Conservation (phyloP, 2,329 filamentous ascomycete genomes). For the Nemania serpens region DNA sequence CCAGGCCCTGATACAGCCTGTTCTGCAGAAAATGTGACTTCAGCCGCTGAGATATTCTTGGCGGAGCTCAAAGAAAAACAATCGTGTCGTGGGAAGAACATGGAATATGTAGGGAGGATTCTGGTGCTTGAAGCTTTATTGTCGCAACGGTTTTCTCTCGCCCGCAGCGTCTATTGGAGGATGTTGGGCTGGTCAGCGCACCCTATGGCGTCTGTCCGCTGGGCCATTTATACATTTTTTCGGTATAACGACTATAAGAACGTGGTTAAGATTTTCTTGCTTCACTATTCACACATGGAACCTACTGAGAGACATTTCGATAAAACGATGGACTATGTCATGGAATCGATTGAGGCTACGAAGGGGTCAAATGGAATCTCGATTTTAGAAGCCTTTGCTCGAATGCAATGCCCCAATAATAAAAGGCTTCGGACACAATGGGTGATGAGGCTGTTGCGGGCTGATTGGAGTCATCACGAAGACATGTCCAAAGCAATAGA, state of each 20-base stretch:
- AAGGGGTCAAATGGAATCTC: slow-evolving; percentile 36
- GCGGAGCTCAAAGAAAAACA: slow-evolving; percentile 37
- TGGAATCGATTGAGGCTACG: slow-evolving; percentile 41
- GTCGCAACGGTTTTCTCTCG: slow-evolving; percentile 25
- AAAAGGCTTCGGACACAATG: slow-evolving; percentile 42
- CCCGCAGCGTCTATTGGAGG: slow-evolving; percentile 42
- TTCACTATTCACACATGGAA: slow-evolving; percentile 38
- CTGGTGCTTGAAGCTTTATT: slow-evolving; percentile 41
- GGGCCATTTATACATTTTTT: slow-evolving; percentile 42
- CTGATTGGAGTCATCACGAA: slow-evolving; percentile 42
- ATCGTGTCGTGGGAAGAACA: slow-evolving; percentile 9
- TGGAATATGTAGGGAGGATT: slow-evolving; percentile 33
- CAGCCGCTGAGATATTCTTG: slow-evolving; percentile 42
- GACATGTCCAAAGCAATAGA: slow-evolving; percentile 35
- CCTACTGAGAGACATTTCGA: slow-evolving; percentile 27
- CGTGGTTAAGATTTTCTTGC: slow-evolving; percentile 43
- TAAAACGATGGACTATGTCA: slow-evolving; percentile 40
- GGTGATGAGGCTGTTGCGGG: slow-evolving; percentile 45
- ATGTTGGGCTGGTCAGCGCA: slow-evolving; percentile 35
- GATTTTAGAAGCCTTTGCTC: slow-evolving; percentile 40
- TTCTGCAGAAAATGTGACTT: slow-evolving; percentile 23
- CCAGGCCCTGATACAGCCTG: slow-evolving; percentile 14
- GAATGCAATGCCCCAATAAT: slow-evolving; percentile 29
- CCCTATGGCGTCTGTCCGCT: slow-evolving; percentile 35
- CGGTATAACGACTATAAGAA: slow-evolving; percentile 39